Base-by-base conservation (phyloP, 2,329 filamentous ascomycete species). In the Blumeria hordei region DNA sequence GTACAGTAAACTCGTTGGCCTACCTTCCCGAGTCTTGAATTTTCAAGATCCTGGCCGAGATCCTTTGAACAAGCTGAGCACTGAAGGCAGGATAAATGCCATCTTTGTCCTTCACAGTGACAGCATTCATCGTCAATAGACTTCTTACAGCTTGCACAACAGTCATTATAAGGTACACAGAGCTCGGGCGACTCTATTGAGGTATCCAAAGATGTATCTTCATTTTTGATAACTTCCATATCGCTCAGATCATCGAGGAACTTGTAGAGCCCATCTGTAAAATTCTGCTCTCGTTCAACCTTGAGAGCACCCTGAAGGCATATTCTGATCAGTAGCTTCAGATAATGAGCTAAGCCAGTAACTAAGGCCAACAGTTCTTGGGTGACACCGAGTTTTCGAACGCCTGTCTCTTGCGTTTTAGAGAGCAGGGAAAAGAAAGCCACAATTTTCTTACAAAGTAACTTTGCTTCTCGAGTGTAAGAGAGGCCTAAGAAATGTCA, bases 401-500 rank as follows among this genome's bases (percentile, higher is more conserved):
- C 80, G n/a, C 83, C 85, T 8, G 81, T 86, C 64, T 95, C 88
- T 65, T 96, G 90, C 1, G 88, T 92, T 67, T 94, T 94, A 6
- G 90, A 94, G 8, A 98, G 74, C 16, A 98, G 72, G 11, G 88
- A 88, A 67, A 98, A 98, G 72, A 98, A 98, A 32, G 90, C 86
- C 6, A 98, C 92, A 55, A 98, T 94, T 69, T 98, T 98, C 69
- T 98, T 98, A 73, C 92, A 98, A n/a, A 98, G 77, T 53, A 98
- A 74, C 69, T 98, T 98, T n/a, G 92, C 85, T 71, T 98, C 92
- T 63, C 92, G 81, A 16, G 85, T 84, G 66, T 96, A 98, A 9
- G 88, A 86, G 58, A 98, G 75, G 59, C 85, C 88, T 85, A 65
- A 35, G 8, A 49, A 47, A 21, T 21, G 18, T 45, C 14, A 16